phyloP scores from a whole-genome alignment of 108 stramenopile genomes.

The Discostella pseudostelligera region DNA sequence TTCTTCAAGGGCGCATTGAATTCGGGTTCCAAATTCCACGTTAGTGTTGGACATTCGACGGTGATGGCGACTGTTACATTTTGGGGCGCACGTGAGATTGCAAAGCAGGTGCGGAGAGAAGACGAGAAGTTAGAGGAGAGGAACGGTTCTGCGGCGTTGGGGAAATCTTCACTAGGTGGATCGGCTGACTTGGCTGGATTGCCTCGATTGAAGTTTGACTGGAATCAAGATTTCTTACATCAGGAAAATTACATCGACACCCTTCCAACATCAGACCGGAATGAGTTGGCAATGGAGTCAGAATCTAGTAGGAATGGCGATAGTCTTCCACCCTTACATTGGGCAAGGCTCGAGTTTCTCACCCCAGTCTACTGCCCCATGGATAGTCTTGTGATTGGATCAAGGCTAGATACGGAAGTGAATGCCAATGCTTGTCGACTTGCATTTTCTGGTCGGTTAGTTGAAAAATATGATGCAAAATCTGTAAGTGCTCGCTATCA shows the following conservation, averaged over 20 bases:
- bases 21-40: constrained; percentile 81
- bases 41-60: constrained; percentile 95
- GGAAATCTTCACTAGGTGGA: constrained; percentile 71
- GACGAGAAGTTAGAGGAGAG: constrained; percentile 22
- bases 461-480: constrained; percentile 55
- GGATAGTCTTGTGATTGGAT: constrained; percentile 89
- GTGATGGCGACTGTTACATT: constrained; percentile 96
- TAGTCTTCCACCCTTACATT: constrained; percentile 71
- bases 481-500: constrained; percentile 11
- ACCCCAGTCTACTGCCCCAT: constrained; percentile 88
- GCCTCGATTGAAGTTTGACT: constrained; percentile 74
- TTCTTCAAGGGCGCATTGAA: constrained; percentile 65
- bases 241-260: constrained; percentile 75
- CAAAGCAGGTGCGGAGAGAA: constrained; percentile 18
- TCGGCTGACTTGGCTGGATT: constrained; percentile 76
- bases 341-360: constrained; percentile 90
- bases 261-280: constrained; percentile 34
- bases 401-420: constrained; percentile 81
- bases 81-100: constrained; percentile 93
- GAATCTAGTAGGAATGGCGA: constrained; percentile 13
- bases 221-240: constrained; percentile 78
- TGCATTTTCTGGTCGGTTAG: constrained; percentile 89
- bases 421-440: constrained; percentile 83
- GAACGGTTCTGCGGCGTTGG: constrained; percentile 18
- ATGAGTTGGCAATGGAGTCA: constrained; percentile 10